Base-by-base conservation (phyloP, 768 basidiomycete genomes). In the Lanmaoa rubissima region DNA sequence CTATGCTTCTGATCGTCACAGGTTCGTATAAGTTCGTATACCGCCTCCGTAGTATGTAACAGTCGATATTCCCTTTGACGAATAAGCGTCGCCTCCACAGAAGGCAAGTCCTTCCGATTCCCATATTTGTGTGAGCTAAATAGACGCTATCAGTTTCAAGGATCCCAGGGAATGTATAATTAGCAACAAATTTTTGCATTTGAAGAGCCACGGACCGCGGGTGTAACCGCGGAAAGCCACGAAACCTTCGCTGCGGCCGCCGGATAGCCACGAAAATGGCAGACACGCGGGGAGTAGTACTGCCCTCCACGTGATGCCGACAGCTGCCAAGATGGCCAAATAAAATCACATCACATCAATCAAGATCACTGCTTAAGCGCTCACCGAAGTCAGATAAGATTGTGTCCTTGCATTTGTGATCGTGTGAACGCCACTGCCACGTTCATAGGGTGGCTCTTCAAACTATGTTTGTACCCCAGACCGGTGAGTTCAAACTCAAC, bases 11-110 rank as follows among this genome's bases (percentile, higher is more conserved):
- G 50, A 60, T 47, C 57, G 42, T 64, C 57, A 40, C 40, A 45
- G 40, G 45, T 32, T 34, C 48, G 32, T 36, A 32, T 36, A 32
- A 14, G n/a, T n/a, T n/a, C n/a, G n/a, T n/a, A n/a, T n/a, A n/a
- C 38, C 38, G 48, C 38, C 39, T 26, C 41, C 38, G 41, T 48
- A 45, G 28, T 31, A 51, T 35, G 28, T n/a, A 40, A 43, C 14
- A 32, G 44, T 19, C 21, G 40, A 24, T 42, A 9, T 35, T 61
- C 16, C 40, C 34, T 24, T 31, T 36, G 38, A 51, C 50, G 5
- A 36, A 56, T 61, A 67, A 61, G 62, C 62, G 62, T 55, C 64
- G 65, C 56, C 36, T 67, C 54, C 35, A n/a, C 12, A 35, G 28
- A 24, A 47, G 32, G n/a, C 14, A 58, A 17, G 53, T 5, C 31